Evolutionary conservation across 2,329 filamentous ascomycete genomes (phyloP).

Genomic region (Nigrospora sphaerica): DNA sequence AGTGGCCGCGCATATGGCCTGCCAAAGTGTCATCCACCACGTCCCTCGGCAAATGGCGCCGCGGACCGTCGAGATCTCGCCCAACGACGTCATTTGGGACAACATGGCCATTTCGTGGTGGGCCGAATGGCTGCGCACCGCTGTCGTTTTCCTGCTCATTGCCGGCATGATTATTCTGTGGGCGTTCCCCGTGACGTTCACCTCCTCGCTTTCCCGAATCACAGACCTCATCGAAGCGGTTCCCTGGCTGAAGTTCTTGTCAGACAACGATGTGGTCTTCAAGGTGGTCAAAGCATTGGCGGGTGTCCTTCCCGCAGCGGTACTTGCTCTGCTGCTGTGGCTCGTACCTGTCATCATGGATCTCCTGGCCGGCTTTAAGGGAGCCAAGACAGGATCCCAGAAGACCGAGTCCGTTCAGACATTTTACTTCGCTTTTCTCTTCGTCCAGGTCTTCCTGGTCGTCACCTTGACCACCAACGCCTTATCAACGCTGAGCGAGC

Average conservation of each 20-base stretch:
- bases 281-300: slow-evolving; percentile 60
- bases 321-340: slow-evolving; percentile 72
- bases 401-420: slow-evolving; percentile 78
- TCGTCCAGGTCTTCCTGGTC: slow-evolving; percentile 90
- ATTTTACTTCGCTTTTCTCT: slow-evolving; percentile 91
- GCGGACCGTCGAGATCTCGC: slow-evolving; percentile 85
- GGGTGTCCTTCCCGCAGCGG: slow-evolving; percentile 75
- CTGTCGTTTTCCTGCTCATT: slow-evolving; percentile 58
- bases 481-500: slow-evolving; percentile 54
- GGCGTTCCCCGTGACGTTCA: slow-evolving; percentile 86
- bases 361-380: slow-evolving; percentile 65
- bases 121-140: slow-evolving; percentile 72
- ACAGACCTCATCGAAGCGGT: slow-evolving; percentile 59
- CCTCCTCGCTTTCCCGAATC: slow-evolving; percentile 74
- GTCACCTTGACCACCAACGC: slow-evolving; percentile 75
- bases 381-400: slow-evolving; percentile 74
- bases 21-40: slow-evolving; percentile 85
- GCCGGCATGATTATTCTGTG: slow-evolving; percentile 76
- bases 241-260: slow-evolving; percentile 64
- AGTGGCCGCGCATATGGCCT: slow-evolving; percentile 96
- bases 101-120: slow-evolving; percentile 97
- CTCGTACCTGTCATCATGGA: slow-evolving; percentile 74
- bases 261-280: slow-evolving; percentile 48
- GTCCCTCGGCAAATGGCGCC: slow-evolving; percentile 90
- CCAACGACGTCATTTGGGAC: slow-evolving; percentile 89